phyloP scores from a whole-genome alignment of 2,329 filamentous ascomycete genomes.

The Amauroascus verrucosus region DNA sequence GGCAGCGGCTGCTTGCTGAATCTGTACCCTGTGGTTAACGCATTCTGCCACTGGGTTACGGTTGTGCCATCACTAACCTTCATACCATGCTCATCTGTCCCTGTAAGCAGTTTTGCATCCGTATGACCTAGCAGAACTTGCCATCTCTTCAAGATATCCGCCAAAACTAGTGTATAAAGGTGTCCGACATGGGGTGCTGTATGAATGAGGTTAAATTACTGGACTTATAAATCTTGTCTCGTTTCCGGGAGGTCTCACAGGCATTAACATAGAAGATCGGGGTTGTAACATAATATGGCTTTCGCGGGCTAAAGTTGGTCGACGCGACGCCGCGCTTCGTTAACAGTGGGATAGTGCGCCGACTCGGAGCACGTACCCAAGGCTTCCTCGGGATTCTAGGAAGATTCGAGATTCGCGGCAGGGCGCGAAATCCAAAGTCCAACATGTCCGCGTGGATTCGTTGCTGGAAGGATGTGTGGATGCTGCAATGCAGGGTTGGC shows the following conservation, averaged over 20 bases:
- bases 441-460: constrained; percentile 21
- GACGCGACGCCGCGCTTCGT: constrained; percentile 22
- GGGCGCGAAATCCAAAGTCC: constrained; percentile 23
- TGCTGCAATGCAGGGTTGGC: background rate
- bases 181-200: constrained; percentile 88
- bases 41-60: background rate
- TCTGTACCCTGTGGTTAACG: constrained; percentile 32
- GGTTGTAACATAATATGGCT: constrained; percentile 91
- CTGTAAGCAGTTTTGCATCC: constrained; percentile 67
- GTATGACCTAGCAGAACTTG: constrained; percentile 59
- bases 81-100: constrained; percentile 95
- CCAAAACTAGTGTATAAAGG: constrained; percentile 81
- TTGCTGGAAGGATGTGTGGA: background rate
- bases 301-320: constrained; percentile 36
- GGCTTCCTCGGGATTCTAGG: constrained; percentile 14
- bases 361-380: constrained; percentile 27
- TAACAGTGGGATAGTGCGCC: constrained; percentile 17
- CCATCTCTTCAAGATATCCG: constrained; percentile 90
- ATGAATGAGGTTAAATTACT: constrained; percentile 2
- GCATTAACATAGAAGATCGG: constrained; percentile 99
- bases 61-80: constrained; percentile 45
- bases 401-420: constrained; percentile 26
- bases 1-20: constrained; percentile 71
- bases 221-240: background rate
- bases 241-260: constrained; percentile 41